Evolutionary conservation across 495 filamentous ascomycete genomes (phyloP).

Genomic region (Physcia stellaris): DNA sequence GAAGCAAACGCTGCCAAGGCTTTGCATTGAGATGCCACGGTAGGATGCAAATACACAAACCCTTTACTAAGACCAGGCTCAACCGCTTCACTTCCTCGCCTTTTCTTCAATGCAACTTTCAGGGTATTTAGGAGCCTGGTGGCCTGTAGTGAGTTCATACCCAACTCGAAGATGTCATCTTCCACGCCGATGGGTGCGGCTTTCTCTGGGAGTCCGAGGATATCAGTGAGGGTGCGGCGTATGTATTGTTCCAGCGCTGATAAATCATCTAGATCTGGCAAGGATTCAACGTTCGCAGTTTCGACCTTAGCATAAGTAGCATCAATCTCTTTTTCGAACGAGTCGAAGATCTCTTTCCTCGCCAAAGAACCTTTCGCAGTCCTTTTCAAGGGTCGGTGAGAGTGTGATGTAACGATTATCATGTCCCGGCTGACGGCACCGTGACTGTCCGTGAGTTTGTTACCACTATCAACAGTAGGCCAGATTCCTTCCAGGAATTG

Average conservation of each 20-base stretch:
- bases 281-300: too few species aligned
- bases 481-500: slow-evolving; percentile 16
- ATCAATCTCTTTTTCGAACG: slow-evolving; percentile 20
- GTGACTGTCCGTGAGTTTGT: slow-evolving; percentile 17
- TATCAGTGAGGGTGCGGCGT: slow-evolving; percentile 6
- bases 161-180: slow-evolving; percentile 25
- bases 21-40: neutral
- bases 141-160: slow-evolving; percentile 27
- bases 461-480: slow-evolving; percentile 15
- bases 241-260: too few species aligned
- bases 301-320: slow-evolving; percentile 18
- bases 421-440: slow-evolving; percentile 17
- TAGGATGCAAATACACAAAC: neutral
- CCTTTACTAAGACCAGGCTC: neutral
- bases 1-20: too few species aligned
- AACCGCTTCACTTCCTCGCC: neutral
- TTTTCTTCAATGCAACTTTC: neutral
- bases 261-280: slow-evolving; percentile 1
- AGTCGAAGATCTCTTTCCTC: slow-evolving; percentile 19
- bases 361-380: slow-evolving; percentile 25
- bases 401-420: slow-evolving; percentile 17
- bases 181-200: slow-evolving; percentile 4
- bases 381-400: slow-evolving; percentile 14
- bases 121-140: slow-evolving; percentile 17
- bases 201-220: slow-evolving; percentile 12